Percentiles rank a stretch among this genome's conserved stretches.
Evolutionary conservation across 441 rosid genomes (phyloP).

Genomic region (Melastoma candidum): DNA sequence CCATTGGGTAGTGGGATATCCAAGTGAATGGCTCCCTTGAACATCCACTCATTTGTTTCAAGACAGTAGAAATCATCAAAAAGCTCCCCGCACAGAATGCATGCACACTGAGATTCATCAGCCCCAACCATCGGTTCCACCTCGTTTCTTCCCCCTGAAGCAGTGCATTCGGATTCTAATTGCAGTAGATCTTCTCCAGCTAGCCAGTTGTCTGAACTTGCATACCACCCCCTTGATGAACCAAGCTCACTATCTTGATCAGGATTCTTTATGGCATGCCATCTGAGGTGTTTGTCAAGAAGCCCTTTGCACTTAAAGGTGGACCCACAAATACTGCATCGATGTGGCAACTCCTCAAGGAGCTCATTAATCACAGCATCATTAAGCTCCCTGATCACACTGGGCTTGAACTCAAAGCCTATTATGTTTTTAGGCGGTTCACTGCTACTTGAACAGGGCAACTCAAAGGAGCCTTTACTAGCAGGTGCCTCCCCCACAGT

Average conservation of each 20-base stretch:
- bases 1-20: slow-evolving; percentile 19
- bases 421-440: slow-evolving; percentile 36
- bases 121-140: slow-evolving; percentile 51
- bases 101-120: slow-evolving; percentile 82
- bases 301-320: slow-evolving; percentile 55
- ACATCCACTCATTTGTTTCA: slow-evolving; percentile 65
- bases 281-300: slow-evolving; percentile 63
- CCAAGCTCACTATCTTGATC: slow-evolving; percentile 23
- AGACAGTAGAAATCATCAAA: slow-evolving; percentile 74
- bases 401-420: slow-evolving; percentile 73
- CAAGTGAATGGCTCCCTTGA: slow-evolving; percentile 58
- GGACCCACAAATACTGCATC: slow-evolving; percentile 72
- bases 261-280: slow-evolving; percentile 51
- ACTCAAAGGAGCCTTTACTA: slow-evolving; percentile 22
- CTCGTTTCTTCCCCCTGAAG: slow-evolving; percentile 23
- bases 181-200: slow-evolving; percentile 32
- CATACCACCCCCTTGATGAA: slow-evolving; percentile 61
- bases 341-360: slow-evolving; percentile 52
- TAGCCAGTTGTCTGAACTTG: slow-evolving; percentile 55
- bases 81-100: slow-evolving; percentile 79
- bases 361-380: slow-evolving; percentile 56
- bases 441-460: slow-evolving; percentile 17
- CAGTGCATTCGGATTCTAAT: slow-evolving; percentile 29
- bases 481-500: slow-evolving; percentile 24
- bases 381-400: slow-evolving; percentile 69